Evolutionary conservation across 495 filamentous ascomycete species (phyloP).

Genomic region (Amniculicola lignicola): DNA sequence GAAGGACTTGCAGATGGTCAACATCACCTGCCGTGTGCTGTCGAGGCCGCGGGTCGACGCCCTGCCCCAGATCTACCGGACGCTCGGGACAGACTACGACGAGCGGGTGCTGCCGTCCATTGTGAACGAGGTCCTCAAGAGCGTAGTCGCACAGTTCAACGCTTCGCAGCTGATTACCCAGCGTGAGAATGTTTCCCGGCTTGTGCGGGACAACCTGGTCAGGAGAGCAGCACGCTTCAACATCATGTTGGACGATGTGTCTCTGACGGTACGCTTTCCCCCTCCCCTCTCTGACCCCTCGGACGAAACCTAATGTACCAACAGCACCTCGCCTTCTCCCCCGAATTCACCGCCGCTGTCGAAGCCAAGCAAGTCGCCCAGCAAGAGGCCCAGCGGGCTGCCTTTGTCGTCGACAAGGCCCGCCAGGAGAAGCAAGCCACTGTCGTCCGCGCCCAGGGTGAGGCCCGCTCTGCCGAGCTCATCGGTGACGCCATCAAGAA

Average conservation of each 20-base stretch:
- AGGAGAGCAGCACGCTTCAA: slow-evolving; percentile 92
- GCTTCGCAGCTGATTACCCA: slow-evolving; percentile 97
- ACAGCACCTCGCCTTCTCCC: slow-evolving; percentile 98
- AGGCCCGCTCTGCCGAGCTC: slow-evolving; percentile 94
- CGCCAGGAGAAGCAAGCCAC: slow-evolving; percentile 99
- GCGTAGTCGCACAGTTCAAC: slow-evolving; percentile 98
- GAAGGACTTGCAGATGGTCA: slow-evolving; percentile 99
- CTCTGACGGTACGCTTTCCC: slow-evolving; percentile 70
- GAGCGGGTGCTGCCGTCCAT: slow-evolving; percentile 96
- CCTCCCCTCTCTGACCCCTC: not conserved
- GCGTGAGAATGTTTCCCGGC: slow-evolving; percentile 87
- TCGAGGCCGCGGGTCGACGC: slow-evolving; percentile 83
- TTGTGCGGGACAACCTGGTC: slow-evolving; percentile 91
- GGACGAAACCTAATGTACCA: slow-evolving; percentile 29
- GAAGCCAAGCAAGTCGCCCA: slow-evolving; percentile 99
- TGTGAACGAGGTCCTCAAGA: slow-evolving; percentile 98
- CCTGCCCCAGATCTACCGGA: slow-evolving; percentile 94
- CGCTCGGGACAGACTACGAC: slow-evolving; percentile 92
- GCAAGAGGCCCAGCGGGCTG: slow-evolving; percentile 95
- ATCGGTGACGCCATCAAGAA: slow-evolving; percentile 99
- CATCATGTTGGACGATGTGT: slow-evolving; percentile 95
- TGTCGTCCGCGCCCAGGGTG: slow-evolving; percentile 97
- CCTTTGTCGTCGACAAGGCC: slow-evolving; percentile 97
- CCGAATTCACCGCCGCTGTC: slow-evolving; percentile 97
- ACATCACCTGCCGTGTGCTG: slow-evolving; percentile 99